phyloP scores from a whole-genome alignment of 768 basidiomycete species.

The Suillus luteus region DNA sequence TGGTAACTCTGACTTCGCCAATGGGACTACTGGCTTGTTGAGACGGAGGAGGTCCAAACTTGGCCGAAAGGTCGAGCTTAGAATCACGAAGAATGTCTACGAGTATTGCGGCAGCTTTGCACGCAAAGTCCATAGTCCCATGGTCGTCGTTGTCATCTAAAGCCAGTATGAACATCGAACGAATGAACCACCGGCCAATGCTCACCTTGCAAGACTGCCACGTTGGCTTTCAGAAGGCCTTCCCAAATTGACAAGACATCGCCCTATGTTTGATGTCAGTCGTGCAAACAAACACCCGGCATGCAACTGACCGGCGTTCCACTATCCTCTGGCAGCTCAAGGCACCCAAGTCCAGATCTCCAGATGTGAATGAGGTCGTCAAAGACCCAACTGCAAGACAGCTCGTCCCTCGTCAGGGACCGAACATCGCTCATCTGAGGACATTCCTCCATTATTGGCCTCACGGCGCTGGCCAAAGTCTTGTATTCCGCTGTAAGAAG shows the following conservation, averaged over 20 bases:
- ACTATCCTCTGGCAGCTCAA: constrained; percentile 48
- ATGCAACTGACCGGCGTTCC: constrained; percentile 51
- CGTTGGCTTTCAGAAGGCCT: constrained; percentile 52
- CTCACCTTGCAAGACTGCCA: constrained; percentile 48
- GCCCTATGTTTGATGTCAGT: constrained; percentile 29
- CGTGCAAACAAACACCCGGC: constrained; percentile 8
- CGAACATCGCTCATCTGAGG: constrained; percentile 56
- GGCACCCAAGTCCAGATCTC: constrained; percentile 45
- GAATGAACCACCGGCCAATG: not conserved
- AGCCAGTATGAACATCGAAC: constrained; percentile 14
- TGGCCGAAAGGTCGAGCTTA: constrained; percentile 43
- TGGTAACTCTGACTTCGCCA: constrained; percentile 4
- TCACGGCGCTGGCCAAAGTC: constrained; percentile 47
- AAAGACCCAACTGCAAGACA: constrained; percentile 54
- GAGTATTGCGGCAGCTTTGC: constrained; percentile 45
- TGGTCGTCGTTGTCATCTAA: constrained; percentile 48
- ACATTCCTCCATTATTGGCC: constrained; percentile 55
- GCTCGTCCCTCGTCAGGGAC: constrained; percentile 57
- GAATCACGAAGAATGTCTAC: constrained; percentile 49
- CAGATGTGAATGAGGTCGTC: constrained; percentile 54
- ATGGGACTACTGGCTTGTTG: constrained; percentile 15
- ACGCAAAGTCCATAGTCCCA: constrained; percentile 41
- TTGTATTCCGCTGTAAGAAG: constrained; percentile 55
- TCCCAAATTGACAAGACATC: constrained; percentile 60
- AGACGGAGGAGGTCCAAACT: constrained; percentile 22